A percentile compares a stretch with the other conserved stretches of the same genome.
Evolutionary conservation across 495 filamentous ascomycete genomes (phyloP).

Genomic region (Corynascus novoguineensis): DNA sequence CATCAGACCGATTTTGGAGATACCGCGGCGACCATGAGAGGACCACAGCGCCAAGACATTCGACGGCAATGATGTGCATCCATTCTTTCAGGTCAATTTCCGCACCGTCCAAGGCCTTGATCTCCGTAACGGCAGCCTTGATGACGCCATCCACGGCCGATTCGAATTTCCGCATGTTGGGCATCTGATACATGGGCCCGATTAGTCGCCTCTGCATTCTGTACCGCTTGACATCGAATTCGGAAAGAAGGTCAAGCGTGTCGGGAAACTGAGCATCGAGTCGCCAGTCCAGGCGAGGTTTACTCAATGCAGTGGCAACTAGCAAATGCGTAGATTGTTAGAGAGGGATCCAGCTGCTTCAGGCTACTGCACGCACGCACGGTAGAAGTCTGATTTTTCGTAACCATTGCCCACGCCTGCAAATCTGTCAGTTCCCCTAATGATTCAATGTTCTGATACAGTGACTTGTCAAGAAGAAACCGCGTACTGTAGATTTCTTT

Average conservation of each 20-base stretch:
- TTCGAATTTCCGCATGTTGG: slow-evolving; percentile 36
- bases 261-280: slow-evolving; percentile 25
- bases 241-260: slow-evolving; percentile 35
- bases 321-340: not conserved
- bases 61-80: slow-evolving; percentile 41
- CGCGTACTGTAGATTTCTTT: slow-evolving; percentile 38
- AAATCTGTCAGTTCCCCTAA: not conserved
- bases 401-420: slow-evolving; percentile 29
- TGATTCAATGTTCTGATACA: no score
- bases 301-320: slow-evolving; percentile 30
- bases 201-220: slow-evolving; percentile 37
- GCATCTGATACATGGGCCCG: slow-evolving; percentile 31
- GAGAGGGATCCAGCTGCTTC: not conserved
- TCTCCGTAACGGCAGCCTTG: slow-evolving; percentile 16
- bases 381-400: slow-evolving; percentile 37
- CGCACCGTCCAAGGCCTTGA: slow-evolving; percentile 23
- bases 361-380: slow-evolving; percentile 18
- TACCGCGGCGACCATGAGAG: slow-evolving; percentile 40
- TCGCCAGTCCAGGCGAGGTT: slow-evolving; percentile 20
- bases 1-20: slow-evolving; percentile 29
- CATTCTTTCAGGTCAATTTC: slow-evolving; percentile 38
- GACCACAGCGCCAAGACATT: slow-evolving; percentile 37
- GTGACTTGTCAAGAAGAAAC: not conserved
- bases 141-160: slow-evolving; percentile 32
- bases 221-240: slow-evolving; percentile 36